Evolutionary conservation across 2,329 filamentous ascomycete species (phyloP).

Genomic region (Penicillium digitatum): DNA sequence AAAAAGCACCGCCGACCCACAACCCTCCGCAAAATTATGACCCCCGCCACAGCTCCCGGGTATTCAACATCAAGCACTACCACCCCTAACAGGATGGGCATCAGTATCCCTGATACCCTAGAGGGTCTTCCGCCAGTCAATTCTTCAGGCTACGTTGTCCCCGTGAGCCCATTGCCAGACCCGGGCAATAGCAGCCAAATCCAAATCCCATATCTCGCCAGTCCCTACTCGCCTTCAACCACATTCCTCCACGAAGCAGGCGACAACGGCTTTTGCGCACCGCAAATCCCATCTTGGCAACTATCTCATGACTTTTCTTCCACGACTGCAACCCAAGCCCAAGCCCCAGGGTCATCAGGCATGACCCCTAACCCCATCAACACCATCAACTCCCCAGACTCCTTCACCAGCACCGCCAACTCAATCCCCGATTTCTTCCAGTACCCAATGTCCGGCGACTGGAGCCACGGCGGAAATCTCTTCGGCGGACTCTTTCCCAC

Average conservation of each 20-base stretch:
- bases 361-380: constrained; percentile 7
- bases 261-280: background rate
- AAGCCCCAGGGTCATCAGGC: background rate
- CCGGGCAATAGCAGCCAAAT: constrained; percentile 3
- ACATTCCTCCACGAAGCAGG: constrained; percentile 4
- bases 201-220: constrained; percentile 1
- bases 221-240: background rate
- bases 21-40: constrained; percentile 6
- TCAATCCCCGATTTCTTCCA: constrained; percentile 68
- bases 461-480: constrained; percentile 52
- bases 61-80: constrained; percentile 8
- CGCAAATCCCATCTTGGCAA: constrained; percentile 12
- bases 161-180: constrained; percentile 17
- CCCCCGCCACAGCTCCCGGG: background rate
- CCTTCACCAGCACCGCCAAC: constrained; percentile 20
- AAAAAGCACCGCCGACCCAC: constrained; percentile 8
- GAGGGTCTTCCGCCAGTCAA: constrained; percentile 33
- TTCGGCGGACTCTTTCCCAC: constrained; percentile 24
- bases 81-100: constrained; percentile 5
- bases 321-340: background rate
- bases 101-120: constrained; percentile 25
- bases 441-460: constrained; percentile 85
- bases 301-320: constrained; percentile 8
- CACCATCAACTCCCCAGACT: constrained; percentile 24
- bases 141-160: constrained; percentile 33